Percentiles rank a stretch among this genome's conserved stretches.
phyloP scores from a whole-genome alignment of 1,284 basidiomycete species.

The Cutaneotrichosporon cutaneum region DNA sequence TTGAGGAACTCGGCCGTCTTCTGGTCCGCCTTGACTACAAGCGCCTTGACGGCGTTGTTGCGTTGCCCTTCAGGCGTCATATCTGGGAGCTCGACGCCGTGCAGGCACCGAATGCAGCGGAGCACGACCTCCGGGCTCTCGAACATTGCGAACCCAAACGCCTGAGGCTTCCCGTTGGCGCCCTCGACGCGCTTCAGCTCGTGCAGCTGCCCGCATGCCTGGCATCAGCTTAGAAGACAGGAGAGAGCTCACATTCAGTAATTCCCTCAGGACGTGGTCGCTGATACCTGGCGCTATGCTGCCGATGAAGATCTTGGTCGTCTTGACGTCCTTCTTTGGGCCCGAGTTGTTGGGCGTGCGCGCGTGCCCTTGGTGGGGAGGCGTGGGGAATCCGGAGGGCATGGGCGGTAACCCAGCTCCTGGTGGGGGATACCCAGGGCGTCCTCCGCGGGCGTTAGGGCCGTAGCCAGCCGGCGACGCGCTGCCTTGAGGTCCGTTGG shows the following conservation, averaged over 20 bases:
- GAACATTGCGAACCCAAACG: slow-evolving; percentile 91
- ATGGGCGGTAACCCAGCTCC: slow-evolving; percentile 5
- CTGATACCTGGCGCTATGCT: slow-evolving; percentile 90
- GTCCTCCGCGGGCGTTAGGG: background rate
- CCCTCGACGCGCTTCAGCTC: slow-evolving; percentile 88
- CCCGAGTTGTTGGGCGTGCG: background rate
- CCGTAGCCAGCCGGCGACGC: slow-evolving; percentile 2
- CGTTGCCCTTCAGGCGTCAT: slow-evolving; percentile 58
- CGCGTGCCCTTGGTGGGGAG: slow-evolving; percentile 3
- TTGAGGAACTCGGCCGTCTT: slow-evolving; percentile 84
- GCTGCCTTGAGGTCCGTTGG: background rate
- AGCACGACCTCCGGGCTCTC: slow-evolving; percentile 85
- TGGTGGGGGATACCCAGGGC: slow-evolving; percentile 4
- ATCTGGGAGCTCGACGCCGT: slow-evolving; percentile 80
- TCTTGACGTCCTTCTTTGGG: slow-evolving; percentile 47
- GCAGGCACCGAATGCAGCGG: slow-evolving; percentile 74
- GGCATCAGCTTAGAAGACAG: slow-evolving; percentile 4
- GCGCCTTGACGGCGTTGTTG: slow-evolving; percentile 77
- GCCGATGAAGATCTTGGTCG: slow-evolving; percentile 78
- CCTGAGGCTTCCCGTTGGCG: slow-evolving; percentile 85
- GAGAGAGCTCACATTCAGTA: slow-evolving; percentile 66
- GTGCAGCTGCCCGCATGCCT: slow-evolving; percentile 84
- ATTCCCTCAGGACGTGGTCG: slow-evolving; percentile 68
- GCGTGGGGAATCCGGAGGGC: slow-evolving; percentile 5
- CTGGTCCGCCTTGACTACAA: slow-evolving; percentile 90